phyloP scores from a whole-genome alignment of 1,139 yeast species.

The Blastobotrys proliferans region DNA sequence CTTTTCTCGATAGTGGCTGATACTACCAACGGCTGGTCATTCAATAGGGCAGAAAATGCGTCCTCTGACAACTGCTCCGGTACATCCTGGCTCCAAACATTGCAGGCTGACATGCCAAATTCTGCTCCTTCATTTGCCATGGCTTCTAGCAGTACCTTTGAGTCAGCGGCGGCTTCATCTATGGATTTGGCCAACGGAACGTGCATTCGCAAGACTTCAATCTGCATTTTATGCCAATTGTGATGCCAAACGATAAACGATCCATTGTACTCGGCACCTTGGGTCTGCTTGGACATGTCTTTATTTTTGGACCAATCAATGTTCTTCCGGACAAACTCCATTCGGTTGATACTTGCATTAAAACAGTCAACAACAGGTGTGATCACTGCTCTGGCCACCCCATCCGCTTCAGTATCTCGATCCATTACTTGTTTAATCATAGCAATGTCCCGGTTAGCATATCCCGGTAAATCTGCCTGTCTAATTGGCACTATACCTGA shows the following conservation, averaged over 20 bases:
- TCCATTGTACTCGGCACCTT: constrained; percentile 34
- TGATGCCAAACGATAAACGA: constrained; percentile 46
- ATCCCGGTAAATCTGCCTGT: constrained; percentile 34
- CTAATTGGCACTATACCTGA: constrained; percentile 28
- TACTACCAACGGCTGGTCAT: too few relatives aligned
- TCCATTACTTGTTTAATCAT: constrained; percentile 21
- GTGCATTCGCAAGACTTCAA: constrained; percentile 33
- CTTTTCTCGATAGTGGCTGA: too few relatives aligned
- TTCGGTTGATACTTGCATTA: constrained; percentile 30
- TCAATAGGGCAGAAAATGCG: too few relatives aligned
- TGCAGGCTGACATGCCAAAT: constrained; percentile 21
- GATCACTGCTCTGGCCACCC: constrained; percentile 2
- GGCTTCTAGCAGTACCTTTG: constrained; percentile 23
- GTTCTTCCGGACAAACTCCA: constrained; percentile 34
- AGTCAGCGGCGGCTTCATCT: constrained; percentile 14
- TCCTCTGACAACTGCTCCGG: constrained; percentile 19
- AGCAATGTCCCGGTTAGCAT: constrained; percentile 34
- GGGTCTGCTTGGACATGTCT: constrained; percentile 3
- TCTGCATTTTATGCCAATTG: constrained; percentile 38
- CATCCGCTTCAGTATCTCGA: constrained; percentile 22
- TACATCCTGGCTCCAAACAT: constrained; percentile 28
- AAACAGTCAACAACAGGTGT: constrained; percentile 17
- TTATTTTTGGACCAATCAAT: constrained; percentile 18
- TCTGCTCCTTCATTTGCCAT: constrained; percentile 24
- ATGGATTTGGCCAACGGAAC: constrained; percentile 14